phyloP scores from a whole-genome alignment of 2,329 filamentous ascomycete species.

The Coniochaeta hoffmannii region DNA sequence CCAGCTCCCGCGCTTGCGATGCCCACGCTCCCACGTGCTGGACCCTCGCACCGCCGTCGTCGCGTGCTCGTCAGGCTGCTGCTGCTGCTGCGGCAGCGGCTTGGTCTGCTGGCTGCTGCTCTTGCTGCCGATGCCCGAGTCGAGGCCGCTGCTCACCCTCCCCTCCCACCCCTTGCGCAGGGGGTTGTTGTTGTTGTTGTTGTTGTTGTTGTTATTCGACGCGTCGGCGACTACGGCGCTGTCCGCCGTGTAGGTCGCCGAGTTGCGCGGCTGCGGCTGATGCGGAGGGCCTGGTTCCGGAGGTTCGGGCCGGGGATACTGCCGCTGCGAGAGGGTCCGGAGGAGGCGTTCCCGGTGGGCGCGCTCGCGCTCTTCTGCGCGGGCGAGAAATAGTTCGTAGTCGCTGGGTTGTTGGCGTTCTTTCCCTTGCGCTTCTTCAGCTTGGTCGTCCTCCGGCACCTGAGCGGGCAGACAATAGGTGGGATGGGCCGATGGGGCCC shows the following conservation, averaged over 20 bases:
- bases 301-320: background rate
- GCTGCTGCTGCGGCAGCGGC: background rate
- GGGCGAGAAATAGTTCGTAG: constrained; percentile 20
- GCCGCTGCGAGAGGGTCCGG: constrained; percentile 13
- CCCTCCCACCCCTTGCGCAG: background rate
- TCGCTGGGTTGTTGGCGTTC: constrained; percentile 8
- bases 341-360: constrained; percentile 13
- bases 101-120: constrained; percentile 2
- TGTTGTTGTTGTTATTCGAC: no score
- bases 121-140: constrained; percentile 2
- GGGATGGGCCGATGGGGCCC: background rate
- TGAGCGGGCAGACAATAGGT: background rate
- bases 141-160: background rate
- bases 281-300: no score
- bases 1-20: constrained; percentile 9
- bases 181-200: no score
- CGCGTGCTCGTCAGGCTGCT: no score
- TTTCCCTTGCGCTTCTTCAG: background rate
- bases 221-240: background rate
- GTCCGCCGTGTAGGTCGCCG: background rate
- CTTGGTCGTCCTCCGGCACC: background rate
- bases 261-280: background rate
- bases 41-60: background rate
- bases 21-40: constrained; percentile 2
- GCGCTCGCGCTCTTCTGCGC: constrained; percentile 18